Evolutionary conservation across 106 monocot genomes (phyloP), one percentile per base, ranked within the genome.

Genomic region (Hemerocallis citrina): DNA sequence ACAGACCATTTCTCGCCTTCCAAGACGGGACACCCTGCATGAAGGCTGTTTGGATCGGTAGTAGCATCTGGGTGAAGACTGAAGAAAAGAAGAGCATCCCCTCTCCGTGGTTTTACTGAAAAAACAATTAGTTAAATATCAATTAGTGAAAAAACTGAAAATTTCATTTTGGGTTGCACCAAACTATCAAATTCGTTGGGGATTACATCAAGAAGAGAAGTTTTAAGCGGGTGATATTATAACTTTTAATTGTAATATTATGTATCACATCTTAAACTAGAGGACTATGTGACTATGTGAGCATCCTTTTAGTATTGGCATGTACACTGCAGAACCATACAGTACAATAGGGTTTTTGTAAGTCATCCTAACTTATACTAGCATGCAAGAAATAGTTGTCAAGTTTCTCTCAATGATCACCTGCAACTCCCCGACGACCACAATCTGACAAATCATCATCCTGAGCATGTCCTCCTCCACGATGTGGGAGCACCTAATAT

Each of bases 1-100:
- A 91, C 96, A 0, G 96, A 96, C 90, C 90, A 96, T 52, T 96
- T 96, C 69, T 91, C 96, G 19, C 96, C 96, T 62, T 88, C 74
- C 23, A 87, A 55, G 15, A 96, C 91, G 0, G 90, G 96, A 57
- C 96, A 96, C 1, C 96, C 91, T 20, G 70, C 91, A 44, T 96
- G 96, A 36, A 96, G 87, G 39, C 91, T 91, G 34, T 22, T 63
- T 10, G 67, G 36, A 51, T 96, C 91, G 20, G 79, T 55, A 20
- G 72, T 77, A 3, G 86, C 87, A 72, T 96, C 81, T 9, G 90
- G 70, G 28, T 79, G 76, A 60, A 96, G 91, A 59, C 69, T 96
- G 77, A 96, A 96, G 84, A 96, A 96, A 1, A 96, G 81, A 30
- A 96, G 87, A 0, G 96, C 96, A 51, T 96, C 87, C 23, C 96